These are phyloP conservation scores for Fusarium sambucinum DNA, from an alignment of 2,329 filamentous ascomycete species.

Conservation along the genomic window DNA sequence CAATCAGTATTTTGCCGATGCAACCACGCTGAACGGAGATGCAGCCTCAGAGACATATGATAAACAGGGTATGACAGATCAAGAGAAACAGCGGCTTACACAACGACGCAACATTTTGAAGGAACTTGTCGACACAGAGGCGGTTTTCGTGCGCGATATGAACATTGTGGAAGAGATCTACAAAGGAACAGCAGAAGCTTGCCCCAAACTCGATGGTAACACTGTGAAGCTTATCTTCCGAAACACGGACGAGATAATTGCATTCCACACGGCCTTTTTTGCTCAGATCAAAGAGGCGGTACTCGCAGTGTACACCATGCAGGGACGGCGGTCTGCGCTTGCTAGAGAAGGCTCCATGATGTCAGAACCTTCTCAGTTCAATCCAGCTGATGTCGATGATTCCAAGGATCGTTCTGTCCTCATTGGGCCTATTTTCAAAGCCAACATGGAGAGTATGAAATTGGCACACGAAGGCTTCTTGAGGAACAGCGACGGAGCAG, in stretches of 20 bases:
- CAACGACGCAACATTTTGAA: slow-evolving; percentile 88
- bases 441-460: slow-evolving; percentile 71
- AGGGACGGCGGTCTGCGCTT: slow-evolving; percentile 59
- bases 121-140: slow-evolving; percentile 93
- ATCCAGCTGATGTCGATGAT: slow-evolving; percentile 61
- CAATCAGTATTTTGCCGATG: slow-evolving; percentile 56
- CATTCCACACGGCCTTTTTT: slow-evolving; percentile 85
- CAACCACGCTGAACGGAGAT: slow-evolving; percentile 56
- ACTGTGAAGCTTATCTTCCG: slow-evolving; percentile 93
- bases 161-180: slow-evolving; percentile 98
- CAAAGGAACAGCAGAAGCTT: slow-evolving; percentile 88
- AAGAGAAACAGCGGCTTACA: slow-evolving; percentile 77
- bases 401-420: slow-evolving; percentile 64
- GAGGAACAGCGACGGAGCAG: slow-evolving; percentile 72
- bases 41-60: slow-evolving; percentile 53
- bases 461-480: slow-evolving; percentile 71
- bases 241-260: slow-evolving; percentile 90
- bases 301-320: slow-evolving; percentile 80
- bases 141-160: slow-evolving; percentile 93
- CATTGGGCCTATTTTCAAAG: slow-evolving; percentile 66
- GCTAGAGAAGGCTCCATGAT: slow-evolving; percentile 58
- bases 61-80: slow-evolving; percentile 58
- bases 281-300: slow-evolving; percentile 84
- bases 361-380: slow-evolving; percentile 56
- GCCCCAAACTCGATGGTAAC: slow-evolving; percentile 80